Evolutionary conservation across 768 basidiomycete genomes (phyloP).

Genomic region (Podaxis sp.): DNA sequence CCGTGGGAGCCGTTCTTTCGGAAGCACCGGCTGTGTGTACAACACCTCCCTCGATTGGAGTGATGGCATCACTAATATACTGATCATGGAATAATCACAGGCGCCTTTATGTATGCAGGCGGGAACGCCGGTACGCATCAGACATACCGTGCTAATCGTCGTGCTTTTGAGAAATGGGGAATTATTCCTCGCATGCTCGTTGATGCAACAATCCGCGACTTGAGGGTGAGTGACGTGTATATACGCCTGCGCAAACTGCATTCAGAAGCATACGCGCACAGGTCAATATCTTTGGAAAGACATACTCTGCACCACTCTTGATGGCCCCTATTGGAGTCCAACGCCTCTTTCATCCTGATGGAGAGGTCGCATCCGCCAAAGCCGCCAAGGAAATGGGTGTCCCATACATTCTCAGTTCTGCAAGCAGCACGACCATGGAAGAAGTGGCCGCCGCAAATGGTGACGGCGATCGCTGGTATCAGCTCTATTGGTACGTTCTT

Average conservation of each 20-base stretch:
- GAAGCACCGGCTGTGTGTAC: background rate
- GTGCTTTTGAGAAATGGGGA: constrained; percentile 61
- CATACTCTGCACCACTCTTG: constrained; percentile 57
- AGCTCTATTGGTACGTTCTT: constrained; percentile 67
- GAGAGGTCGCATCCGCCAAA: constrained; percentile 66
- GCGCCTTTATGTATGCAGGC: constrained; percentile 71
- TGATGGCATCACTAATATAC: background rate
- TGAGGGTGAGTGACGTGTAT: constrained; percentile 47
- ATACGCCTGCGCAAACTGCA: background rate
- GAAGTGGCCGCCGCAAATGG: constrained; percentile 75
- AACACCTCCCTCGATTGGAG: background rate
- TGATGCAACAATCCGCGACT: constrained; percentile 50
- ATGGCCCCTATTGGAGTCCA: constrained; percentile 80
- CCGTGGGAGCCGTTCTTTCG: background rate
- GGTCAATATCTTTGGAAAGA: constrained; percentile 73
- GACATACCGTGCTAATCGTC: constrained; percentile 67
- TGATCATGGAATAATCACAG: constrained; percentile 24
- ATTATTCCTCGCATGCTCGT: constrained; percentile 84
- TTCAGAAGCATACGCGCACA: constrained; percentile 21
- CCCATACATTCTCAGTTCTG: constrained; percentile 76
- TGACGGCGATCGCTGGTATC: constrained; percentile 71
- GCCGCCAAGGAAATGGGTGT: constrained; percentile 63
- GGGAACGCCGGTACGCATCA: constrained; percentile 73
- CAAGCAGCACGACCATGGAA: constrained; percentile 70
- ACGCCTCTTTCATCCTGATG: constrained; percentile 67